Evolutionary conservation across 2,329 filamentous ascomycete genomes (phyloP).

Genomic region (Lachnum nothofagi): DNA sequence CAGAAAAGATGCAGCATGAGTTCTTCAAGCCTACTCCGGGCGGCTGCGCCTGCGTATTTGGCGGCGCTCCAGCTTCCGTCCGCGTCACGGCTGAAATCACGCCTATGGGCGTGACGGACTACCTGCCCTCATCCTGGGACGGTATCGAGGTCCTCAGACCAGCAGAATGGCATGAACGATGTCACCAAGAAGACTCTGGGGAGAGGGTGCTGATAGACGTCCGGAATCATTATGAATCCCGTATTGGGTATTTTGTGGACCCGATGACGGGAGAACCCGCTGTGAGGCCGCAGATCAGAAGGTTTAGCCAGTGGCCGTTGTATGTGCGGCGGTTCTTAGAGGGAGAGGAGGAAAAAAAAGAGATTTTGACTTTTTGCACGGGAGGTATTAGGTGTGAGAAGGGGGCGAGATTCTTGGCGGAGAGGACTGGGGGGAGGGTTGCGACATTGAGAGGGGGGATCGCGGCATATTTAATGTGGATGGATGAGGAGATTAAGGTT

Average conservation of each 20-base stretch:
- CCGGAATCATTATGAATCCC: conserved; percentile 33
- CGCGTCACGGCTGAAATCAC: conserved; percentile 30
- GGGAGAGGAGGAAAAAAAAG: conserved; percentile 8
- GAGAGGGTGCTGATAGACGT: conserved; percentile 30
- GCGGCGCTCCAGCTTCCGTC: conserved; percentile 19
- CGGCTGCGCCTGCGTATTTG: conserved; percentile 32
- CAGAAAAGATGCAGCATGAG: conserved; percentile 10
- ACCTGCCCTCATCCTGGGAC: conserved; percentile 28
- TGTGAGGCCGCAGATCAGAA: conserved; percentile 27
- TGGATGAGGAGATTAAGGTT: conserved; percentile 30
- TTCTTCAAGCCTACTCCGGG: conserved; percentile 30
- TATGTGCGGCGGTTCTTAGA: conserved; percentile 27
- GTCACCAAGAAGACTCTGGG: conserved; percentile 15
- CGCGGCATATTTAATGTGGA: conserved; percentile 32
- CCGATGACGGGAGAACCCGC: conserved; percentile 27
- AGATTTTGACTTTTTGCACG: conserved; percentile 32
- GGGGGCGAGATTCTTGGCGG: conserved; percentile 29
- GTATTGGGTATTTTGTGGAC: conserved; percentile 32
- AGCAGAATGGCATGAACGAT: conserved; percentile 29
- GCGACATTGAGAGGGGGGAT: conserved; percentile 32
- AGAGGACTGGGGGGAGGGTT: conserved; percentile 26
- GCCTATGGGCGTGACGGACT: conserved; percentile 32
- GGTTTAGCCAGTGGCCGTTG: conserved; percentile 32
- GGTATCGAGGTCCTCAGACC: conserved; percentile 26
- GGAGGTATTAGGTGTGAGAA: conserved; percentile 34